Percentiles rank a stretch among this genome's conserved stretches.
These are phyloP conservation scores for Fusarium sp. DNA, from an alignment of 2,329 filamentous ascomycete species.

Conservation along the genomic window DNA sequence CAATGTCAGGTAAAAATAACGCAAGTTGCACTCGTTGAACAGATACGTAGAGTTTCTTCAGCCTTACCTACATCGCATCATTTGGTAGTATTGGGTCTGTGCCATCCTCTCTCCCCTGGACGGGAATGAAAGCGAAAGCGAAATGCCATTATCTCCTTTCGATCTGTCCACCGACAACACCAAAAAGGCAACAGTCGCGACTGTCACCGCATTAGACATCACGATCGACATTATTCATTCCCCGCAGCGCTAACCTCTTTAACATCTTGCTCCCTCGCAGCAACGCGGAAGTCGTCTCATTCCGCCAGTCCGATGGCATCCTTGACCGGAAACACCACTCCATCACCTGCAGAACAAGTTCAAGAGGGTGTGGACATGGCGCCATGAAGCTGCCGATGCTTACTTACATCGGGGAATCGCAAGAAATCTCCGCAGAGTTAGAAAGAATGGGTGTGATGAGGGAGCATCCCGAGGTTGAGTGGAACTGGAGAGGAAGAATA, in stretches of 20 bases:
- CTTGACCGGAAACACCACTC: conserved; percentile 24
- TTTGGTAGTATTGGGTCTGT: not conserved
- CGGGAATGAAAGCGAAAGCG: not conserved
- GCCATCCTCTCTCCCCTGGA: not conserved
- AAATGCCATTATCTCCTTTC: not conserved
- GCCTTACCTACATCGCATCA: not conserved
- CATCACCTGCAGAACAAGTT: not conserved
- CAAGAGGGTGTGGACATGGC: not conserved
- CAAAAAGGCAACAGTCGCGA: conserved; percentile 17
- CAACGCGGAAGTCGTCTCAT: not conserved
- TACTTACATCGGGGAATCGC: not conserved
- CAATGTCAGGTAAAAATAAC: not conserved
- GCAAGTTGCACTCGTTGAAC: not conserved
- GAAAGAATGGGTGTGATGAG: conserved; percentile 27
- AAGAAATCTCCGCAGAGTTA: conserved; percentile 12
- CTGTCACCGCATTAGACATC: not conserved
- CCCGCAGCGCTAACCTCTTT: not conserved
- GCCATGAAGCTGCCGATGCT: not conserved
- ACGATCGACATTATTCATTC: not conserved
- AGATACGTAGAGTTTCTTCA: not conserved
- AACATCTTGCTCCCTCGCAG: not conserved
- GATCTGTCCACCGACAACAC: conserved; percentile 7
- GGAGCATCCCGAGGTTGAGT: conserved; percentile 29
- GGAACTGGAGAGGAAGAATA: not conserved
- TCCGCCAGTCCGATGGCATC: not conserved